Evolutionary conservation across 805 yeast genomes (phyloP).

Genomic region (Tanozyma kutaoensis): DNA sequence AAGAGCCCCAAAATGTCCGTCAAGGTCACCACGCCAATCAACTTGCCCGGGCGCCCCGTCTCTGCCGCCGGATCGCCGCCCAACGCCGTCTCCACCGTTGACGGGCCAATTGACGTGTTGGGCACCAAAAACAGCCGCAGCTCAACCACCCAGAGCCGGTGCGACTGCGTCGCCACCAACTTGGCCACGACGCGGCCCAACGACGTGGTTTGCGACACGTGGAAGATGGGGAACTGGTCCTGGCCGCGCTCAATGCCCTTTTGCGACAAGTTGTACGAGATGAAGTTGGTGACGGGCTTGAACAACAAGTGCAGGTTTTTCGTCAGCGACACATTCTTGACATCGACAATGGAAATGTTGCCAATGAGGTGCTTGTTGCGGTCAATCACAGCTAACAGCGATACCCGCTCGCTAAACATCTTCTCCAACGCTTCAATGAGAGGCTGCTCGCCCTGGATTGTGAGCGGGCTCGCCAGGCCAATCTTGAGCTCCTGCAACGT

Average conservation of each 20-base stretch:
- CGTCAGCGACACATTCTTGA: conserved; percentile 72
- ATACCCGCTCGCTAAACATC: conserved; percentile 76
- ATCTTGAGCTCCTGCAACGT: conserved; percentile 62
- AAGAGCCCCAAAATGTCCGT: conserved; percentile 80
- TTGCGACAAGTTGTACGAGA: conserved; percentile 71
- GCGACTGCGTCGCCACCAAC: conserved; percentile 88
- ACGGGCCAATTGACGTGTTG: too few relatives aligned
- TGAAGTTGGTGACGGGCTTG: conserved; percentile 76
- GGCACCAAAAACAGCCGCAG: too few relatives aligned
- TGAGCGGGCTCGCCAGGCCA: conserved; percentile 58
- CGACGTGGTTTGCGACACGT: conserved; percentile 68
- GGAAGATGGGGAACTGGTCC: conserved; percentile 94
- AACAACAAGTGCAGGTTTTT: conserved; percentile 76
- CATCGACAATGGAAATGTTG: conserved; percentile 91
- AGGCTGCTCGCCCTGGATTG: conserved; percentile 77
- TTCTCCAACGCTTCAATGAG: conserved; percentile 75
- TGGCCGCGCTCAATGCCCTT: conserved; percentile 91
- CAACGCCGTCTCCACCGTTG: too few relatives aligned
- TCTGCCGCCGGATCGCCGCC: conserved; percentile 2
- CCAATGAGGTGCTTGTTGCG: conserved; percentile 65
- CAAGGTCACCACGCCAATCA: conserved; percentile 83
- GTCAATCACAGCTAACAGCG: conserved; percentile 90
- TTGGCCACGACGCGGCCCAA: conserved; percentile 87
- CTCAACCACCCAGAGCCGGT: conserved; percentile 76
- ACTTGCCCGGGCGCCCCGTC: conserved; percentile 56